Evolutionary conservation across 108 stramenopile genomes (phyloP), one percentile per base, ranked within the genome.

Genomic region (Heterococcus sp.): DNA sequence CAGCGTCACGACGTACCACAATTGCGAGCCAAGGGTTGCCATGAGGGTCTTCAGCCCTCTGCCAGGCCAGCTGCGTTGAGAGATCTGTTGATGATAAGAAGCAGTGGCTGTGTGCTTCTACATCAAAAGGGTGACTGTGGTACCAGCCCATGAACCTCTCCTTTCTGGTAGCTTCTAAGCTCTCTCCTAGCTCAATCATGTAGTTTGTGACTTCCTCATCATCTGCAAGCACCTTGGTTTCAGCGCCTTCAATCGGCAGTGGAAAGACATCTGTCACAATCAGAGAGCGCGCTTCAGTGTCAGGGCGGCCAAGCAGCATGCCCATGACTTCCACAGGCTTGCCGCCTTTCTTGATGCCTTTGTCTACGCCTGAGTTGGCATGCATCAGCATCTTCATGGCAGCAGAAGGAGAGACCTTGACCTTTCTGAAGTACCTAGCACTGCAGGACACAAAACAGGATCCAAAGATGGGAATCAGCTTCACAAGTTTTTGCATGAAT

Each of bases 81-180:
- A 99, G 70, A 79, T 99, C 98, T 3, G 95, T 97, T 64, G 93
- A 92, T 72, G 90, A 91, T 33, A 99, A 76, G 85, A 93, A 99
- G 75, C 96, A 97, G 78, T 99, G 94, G 46, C 83, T 85, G 78
- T 94, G 90, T 40, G 83, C 88, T 30, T 92, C 90, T 4, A 97
- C 90, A 73, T 99, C 98, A 76, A 99, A 99, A 31, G 98, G 98
- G 78, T 99, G 98, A 67, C 78, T 91, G 83, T 98, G 98, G 85
- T 98, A 98, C 98, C 97, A 98, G 38, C 90, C 90, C 69, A 82
- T 82, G 82, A 84, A 86, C 37, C 82, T 92, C 80, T 95, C 95
- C 35, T 90, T 87, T 1, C 95, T 92, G 1, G 94, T 94, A 2
- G 40, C 32, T 31, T 96, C 98, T 36, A 97, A 74, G n/a, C 83